These are phyloP conservation scores for Parmelia sp. DNA, from an alignment of 495 filamentous ascomycete species.

Conservation along the genomic window DNA sequence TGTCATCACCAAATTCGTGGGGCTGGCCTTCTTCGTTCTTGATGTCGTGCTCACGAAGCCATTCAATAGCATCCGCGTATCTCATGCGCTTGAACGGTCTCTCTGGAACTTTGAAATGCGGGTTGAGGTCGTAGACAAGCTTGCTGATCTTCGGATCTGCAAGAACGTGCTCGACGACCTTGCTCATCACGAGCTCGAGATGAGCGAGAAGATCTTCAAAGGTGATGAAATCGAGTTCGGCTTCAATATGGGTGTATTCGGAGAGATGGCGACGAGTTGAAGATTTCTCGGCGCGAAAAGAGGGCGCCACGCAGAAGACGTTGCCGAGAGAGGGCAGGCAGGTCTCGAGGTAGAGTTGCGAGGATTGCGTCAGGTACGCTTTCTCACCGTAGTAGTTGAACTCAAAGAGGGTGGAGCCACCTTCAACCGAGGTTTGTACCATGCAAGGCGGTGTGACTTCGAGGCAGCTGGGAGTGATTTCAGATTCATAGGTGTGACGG, in stretches of 20 bases:
- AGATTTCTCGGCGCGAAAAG: constrained; percentile 95
- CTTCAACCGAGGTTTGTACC: constrained; percentile 98
- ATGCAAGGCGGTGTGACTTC: constrained; percentile 93
- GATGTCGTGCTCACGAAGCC: constrained; percentile 84
- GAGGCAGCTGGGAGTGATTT: constrained; percentile 50
- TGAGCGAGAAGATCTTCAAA: constrained; percentile 91
- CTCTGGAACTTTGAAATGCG: constrained; percentile 70
- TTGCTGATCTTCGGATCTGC: constrained; percentile 61
- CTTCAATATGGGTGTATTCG: constrained; percentile 97
- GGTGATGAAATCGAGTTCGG: constrained; percentile 90
- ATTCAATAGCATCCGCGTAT: constrained; percentile 89
- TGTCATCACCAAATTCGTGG: constrained; percentile 93
- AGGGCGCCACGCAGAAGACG: constrained; percentile 96
- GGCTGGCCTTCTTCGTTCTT: constrained; percentile 85
- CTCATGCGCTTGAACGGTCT: constrained; percentile 93
- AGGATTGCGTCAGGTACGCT: constrained; percentile 94
- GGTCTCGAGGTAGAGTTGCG: constrained; percentile 96
- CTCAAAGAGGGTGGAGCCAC: constrained; percentile 87
- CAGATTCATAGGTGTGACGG: constrained; percentile 70
- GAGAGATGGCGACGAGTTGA: constrained; percentile 90
- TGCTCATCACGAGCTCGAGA: constrained; percentile 82
- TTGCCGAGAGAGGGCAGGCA: constrained; percentile 84
- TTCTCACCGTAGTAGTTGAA: constrained; percentile 92
- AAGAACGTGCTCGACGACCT: constrained; percentile 70
- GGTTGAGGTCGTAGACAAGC: constrained; percentile 79